These are phyloP conservation scores for Mortierella alpina DNA, from an alignment of 192 early-diverging fungal genomes.

Conservation along the genomic window DNA sequence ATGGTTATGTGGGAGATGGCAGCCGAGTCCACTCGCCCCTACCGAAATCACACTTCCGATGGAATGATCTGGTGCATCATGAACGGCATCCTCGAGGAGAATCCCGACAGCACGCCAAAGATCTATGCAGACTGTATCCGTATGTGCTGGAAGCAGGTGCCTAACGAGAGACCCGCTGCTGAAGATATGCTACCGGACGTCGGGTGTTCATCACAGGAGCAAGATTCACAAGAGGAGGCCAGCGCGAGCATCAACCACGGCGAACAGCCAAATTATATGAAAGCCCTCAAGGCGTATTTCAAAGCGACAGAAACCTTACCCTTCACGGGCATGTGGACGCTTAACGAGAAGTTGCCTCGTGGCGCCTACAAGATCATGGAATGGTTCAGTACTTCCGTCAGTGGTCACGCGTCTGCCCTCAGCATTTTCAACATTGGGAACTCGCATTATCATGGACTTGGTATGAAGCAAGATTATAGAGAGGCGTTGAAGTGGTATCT, in stretches of 20 bases:
- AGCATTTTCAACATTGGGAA: background rate
- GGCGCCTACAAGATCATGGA: too few species aligned
- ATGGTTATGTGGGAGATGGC: slow-evolving; percentile 38
- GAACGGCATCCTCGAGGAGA: slow-evolving; percentile 6
- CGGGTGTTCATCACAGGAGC: background rate
- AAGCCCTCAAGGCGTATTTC: background rate
- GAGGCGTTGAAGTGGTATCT: background rate
- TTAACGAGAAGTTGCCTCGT: background rate
- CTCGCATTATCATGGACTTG: background rate
- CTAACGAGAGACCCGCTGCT: slow-evolving; percentile 2
- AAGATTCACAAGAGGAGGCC: too few species aligned
- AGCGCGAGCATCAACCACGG: too few species aligned
- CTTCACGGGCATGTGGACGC: background rate
- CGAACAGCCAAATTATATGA: background rate
- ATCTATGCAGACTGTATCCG: background rate
- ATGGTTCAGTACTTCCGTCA: too few species aligned
- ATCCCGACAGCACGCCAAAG: slow-evolving; percentile 2
- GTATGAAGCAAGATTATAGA: too few species aligned
- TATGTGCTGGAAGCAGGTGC: background rate
- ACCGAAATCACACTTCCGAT: background rate
- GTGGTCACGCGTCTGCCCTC: too few species aligned
- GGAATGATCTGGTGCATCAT: slow-evolving; percentile 4
- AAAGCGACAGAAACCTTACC: background rate
- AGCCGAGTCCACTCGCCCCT: slow-evolving; percentile 1
- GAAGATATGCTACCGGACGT: slow-evolving; percentile 3